These are phyloP conservation scores for Golubevia pallescens DNA, from an alignment of 1,284 basidiomycete species.

Conservation along the genomic window DNA sequence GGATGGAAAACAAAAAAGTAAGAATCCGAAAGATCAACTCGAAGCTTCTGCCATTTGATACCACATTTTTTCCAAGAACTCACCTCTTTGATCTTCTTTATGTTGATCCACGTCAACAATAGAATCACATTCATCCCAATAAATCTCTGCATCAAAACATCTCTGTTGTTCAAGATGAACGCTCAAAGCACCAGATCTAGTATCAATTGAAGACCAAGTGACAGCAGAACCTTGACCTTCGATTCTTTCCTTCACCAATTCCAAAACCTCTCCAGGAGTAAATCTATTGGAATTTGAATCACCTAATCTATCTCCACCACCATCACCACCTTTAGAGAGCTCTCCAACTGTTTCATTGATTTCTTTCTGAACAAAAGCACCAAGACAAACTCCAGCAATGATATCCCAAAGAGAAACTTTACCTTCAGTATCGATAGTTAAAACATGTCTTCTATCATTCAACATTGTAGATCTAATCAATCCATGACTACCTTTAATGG, in stretches of 20 bases:
- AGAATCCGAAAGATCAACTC: background rate
- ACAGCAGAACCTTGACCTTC: constrained; percentile 88
- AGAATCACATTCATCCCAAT: constrained; percentile 80
- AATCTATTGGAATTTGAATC: background rate
- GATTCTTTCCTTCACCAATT: constrained; percentile 82
- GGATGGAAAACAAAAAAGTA: background rate
- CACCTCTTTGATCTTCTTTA: constrained; percentile 73
- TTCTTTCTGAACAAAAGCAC: constrained; percentile 55
- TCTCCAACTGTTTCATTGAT: constrained; percentile 1
- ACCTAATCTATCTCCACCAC: background rate
- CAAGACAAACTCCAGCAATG: constrained; percentile 77
- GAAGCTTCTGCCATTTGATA: no score
- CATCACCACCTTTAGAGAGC: background rate
- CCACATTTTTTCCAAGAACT: constrained; percentile 1
- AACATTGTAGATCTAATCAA: constrained; percentile 81
- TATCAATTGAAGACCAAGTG: constrained; percentile 87
- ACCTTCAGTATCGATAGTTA: constrained; percentile 86
- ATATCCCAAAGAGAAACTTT: constrained; percentile 92
- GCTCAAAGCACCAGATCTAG: constrained; percentile 83
- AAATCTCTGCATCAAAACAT: constrained; percentile 93
- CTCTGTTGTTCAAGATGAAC: constrained; percentile 81
- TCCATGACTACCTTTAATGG: constrained; percentile 80
- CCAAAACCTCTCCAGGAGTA: constrained; percentile 73
- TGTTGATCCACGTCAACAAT: constrained; percentile 55
- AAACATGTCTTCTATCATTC: constrained; percentile 87